phyloP scores from a whole-genome alignment of 2,329 filamentous ascomycete genomes.

The Fusarium sp. region DNA sequence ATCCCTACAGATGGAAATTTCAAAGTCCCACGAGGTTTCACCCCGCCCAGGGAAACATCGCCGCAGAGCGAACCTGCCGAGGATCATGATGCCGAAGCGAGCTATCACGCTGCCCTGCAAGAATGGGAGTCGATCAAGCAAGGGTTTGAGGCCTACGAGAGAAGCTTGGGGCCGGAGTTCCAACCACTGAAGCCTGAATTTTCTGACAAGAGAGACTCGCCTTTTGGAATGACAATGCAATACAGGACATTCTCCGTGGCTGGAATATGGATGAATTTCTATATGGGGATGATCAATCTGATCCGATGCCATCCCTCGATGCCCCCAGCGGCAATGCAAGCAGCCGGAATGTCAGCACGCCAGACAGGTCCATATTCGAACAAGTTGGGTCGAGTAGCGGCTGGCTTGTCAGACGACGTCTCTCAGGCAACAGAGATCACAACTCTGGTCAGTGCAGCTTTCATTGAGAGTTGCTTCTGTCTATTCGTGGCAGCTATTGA shows the following conservation, averaged over 20 bases:
- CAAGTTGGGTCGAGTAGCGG: conserved; percentile 82
- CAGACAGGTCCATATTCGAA: conserved; percentile 78
- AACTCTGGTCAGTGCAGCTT: conserved; percentile 80
- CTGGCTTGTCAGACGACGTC: conserved; percentile 72
- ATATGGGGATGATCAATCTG: conserved; percentile 86
- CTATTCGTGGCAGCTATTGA: conserved; percentile 88
- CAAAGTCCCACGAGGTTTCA: conserved; percentile 65
- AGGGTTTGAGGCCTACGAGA: conserved; percentile 75
- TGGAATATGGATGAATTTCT: conserved; percentile 86
- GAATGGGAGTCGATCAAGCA: conserved; percentile 83
- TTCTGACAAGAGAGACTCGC: conserved; percentile 68
- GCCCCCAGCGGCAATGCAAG: conserved; percentile 90
- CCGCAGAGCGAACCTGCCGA: conserved; percentile 58
- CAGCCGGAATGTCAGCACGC: conserved; percentile 79
- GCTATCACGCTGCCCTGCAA: conserved; percentile 73
- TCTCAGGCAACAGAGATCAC: conserved; percentile 69
- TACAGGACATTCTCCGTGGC: conserved; percentile 91
- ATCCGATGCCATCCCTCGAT: conserved; percentile 86
- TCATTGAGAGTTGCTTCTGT: conserved; percentile 84
- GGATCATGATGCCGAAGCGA: conserved; percentile 69
- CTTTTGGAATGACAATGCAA: conserved; percentile 83
- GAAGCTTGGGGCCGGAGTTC: conserved; percentile 78
- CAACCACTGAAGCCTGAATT: conserved; percentile 78
- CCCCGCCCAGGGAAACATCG: conserved; percentile 58
- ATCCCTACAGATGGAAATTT: conserved; percentile 64